phyloP scores from a whole-genome alignment of 495 filamentous ascomycete genomes.

The Stereocaulon alpinum region DNA sequence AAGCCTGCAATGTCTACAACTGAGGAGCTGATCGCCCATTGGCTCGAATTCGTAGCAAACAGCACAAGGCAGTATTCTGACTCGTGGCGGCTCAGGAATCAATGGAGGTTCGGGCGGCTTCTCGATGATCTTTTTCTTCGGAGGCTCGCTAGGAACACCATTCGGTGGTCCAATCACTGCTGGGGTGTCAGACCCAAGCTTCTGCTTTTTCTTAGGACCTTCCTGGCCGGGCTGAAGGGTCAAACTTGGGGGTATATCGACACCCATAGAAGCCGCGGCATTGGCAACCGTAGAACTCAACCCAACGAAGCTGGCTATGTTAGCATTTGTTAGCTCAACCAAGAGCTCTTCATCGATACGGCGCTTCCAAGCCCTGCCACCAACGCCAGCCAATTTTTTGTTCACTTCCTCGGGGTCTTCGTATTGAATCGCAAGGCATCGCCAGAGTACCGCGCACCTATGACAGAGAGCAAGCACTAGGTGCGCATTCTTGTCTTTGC shows the following conservation, averaged over 20 bases:
- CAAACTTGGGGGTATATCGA: conserved; percentile 32
- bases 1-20: conserved; percentile 75
- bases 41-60: conserved; percentile 70
- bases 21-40: conserved; percentile 57
- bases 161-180: conserved; percentile 41
- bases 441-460: conserved; percentile 84
- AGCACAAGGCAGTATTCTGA: conserved; percentile 70
- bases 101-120: conserved; percentile 50
- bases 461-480: conserved; percentile 78
- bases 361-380: conserved; percentile 77
- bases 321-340: conserved; percentile 58
- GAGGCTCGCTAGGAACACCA: conserved; percentile 36
- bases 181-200: conserved; percentile 34
- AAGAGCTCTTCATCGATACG: conserved; percentile 86
- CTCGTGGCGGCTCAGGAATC: conserved; percentile 60
- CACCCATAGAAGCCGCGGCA: conserved; percentile 36
- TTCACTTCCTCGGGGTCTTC: conserved; percentile 89
- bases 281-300: conserved; percentile 38
- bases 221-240: conserved; percentile 38
- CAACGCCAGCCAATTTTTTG: conserved; percentile 74
- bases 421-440: conserved; percentile 90
- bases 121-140: conserved; percentile 53
- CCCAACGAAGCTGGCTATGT: conserved; percentile 38
- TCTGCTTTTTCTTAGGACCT: conserved; percentile 51
- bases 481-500: conserved; percentile 61